Conservation (phyloP, 192 early-diverging fungal species). For the Backusella tarrabulga region DNA sequence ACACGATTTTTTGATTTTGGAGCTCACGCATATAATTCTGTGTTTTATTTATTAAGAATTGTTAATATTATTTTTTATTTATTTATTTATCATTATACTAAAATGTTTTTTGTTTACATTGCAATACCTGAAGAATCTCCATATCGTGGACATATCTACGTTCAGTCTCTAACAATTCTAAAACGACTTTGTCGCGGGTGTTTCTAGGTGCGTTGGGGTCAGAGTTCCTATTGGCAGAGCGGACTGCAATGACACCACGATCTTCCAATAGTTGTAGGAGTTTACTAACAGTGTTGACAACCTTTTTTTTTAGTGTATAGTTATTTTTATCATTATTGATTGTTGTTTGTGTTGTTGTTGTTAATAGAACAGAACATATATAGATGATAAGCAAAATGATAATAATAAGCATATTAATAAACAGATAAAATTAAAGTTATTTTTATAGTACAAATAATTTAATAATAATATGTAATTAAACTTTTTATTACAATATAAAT, state of each 20-base stretch:
- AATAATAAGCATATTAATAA: constrained; percentile 61
- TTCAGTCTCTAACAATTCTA: constrained; percentile 92
- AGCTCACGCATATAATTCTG: constrained; percentile 74
- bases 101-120: constrained; percentile 36
- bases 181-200: constrained; percentile 81
- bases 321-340: constrained; percentile 59
- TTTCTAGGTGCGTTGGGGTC: constrained; percentile 67
- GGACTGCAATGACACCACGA: constrained; percentile 48
- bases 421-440: neutral
- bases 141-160: constrained; percentile 86
- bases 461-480: neutral
- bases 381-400: neutral
- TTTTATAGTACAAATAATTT: neutral
- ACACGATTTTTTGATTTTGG: constrained; percentile 68
- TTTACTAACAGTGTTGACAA: constrained; percentile 78
- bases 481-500: neutral
- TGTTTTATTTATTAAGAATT: constrained; percentile 1
- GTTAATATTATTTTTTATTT: constrained; percentile 1
- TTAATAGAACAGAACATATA: neutral
- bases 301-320: constrained; percentile 37
- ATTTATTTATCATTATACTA: constrained; percentile 26
- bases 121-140: constrained; percentile 68
- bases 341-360: constrained; percentile 47
- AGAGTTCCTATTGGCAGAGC: constrained; percentile 36
- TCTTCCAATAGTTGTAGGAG: constrained; percentile 78